Evolutionary conservation across 1,284 basidiomycete species (phyloP), one percentile per base, ranked within the genome.

Genomic region (Sphaerobolus stellatus): DNA sequence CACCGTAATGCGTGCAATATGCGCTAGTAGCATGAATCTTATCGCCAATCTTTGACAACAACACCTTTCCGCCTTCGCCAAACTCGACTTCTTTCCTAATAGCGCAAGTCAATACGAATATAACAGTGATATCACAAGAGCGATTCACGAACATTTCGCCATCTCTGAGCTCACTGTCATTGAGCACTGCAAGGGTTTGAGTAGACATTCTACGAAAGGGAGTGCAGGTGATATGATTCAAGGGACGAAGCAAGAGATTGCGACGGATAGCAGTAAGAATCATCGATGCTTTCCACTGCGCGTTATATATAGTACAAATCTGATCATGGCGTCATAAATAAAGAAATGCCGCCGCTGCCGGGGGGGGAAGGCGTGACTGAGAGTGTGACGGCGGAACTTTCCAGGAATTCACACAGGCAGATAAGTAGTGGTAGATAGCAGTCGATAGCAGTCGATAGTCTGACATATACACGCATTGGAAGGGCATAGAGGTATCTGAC

Each of bases 1-100:
- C 89, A 13, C 91, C 91, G 65, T 92, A 93, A 70, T 95, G 93
- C 3, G 92, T 94, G 73, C 93, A 96, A 72, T 85, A 90, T 14
- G 89, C 88, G 59, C 86, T 88, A 0, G 90, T 95, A 3, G 92
- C 92, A 65, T 86, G 77, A 6, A 86, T 72, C 58, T 86, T 82
- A 64, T 89, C 84, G 24, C 86, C 86, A 25, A 95, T 71, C 55
- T 88, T 86, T 56, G 88, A 88, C 14, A 96, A 70, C 11, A 96
- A 76, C 33, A 94, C 84, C 70, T 92, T 91, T 46, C 90, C 91
- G 27, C 73, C 72, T 18, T 84, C 75, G 68, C 67, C 88, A 68
- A 95, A 94, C 8, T 80, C 77, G 48, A 96, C 90, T 65, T 94
- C 83, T 69, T 90, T 91, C 84, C 86, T 90, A 63, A 27, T 27